Base-by-base conservation (phyloP, 306 rosid genomes). In the Trichosanthes cucumerina region DNA sequence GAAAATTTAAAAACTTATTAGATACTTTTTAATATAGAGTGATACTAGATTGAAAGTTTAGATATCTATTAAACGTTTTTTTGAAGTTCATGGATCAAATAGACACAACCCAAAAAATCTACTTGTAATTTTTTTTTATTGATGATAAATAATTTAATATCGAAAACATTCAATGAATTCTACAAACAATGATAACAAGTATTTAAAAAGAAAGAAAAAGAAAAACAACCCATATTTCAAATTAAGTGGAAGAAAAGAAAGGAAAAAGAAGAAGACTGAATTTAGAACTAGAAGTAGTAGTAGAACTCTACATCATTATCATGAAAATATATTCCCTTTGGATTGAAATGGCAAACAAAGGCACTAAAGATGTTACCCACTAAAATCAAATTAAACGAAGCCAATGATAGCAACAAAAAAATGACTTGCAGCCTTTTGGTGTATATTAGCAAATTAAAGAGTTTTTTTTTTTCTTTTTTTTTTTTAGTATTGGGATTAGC, bases 301-400 rank as follows among this genome's bases (percentile, higher is more conserved):
- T 16, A 63, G 23, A 63, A 33, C 12, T 33, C 71, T 63, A 34
- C 14, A 62, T 60, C 24, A 62, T 62, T 4, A 15, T 14, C 24
- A 63, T 63, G 71, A 63, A 36, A 38, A 34, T 19, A 65, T 38
- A 38, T 1, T 18, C 72, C 14, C 38, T 62, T 66, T 66, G 28
- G 26, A 66, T 41, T 68, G 9, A 68, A 43, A 68, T 68, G 75
- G 75, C 34, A 68, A 68, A 68, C 53, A 68, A 68, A 68, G 19
- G 34, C 75, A 68, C 0, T 68, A 68, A 68, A 68, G 75, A 41
- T 68, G 75, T 43, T n/a, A 68, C 53, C 75, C 75, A 68, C 75
- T 39, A 68, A 66, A 68, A 12, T 16, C 74, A 41, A 63, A 26
- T 65, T 47, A 47, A 47, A 68, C 52, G n/a, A 65, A 4, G 16